Percentiles rank a stretch among this genome's conserved stretches.
Conservation (phyloP, 768 basidiomycete genomes). For the Paxillus rubicundulus region DNA sequence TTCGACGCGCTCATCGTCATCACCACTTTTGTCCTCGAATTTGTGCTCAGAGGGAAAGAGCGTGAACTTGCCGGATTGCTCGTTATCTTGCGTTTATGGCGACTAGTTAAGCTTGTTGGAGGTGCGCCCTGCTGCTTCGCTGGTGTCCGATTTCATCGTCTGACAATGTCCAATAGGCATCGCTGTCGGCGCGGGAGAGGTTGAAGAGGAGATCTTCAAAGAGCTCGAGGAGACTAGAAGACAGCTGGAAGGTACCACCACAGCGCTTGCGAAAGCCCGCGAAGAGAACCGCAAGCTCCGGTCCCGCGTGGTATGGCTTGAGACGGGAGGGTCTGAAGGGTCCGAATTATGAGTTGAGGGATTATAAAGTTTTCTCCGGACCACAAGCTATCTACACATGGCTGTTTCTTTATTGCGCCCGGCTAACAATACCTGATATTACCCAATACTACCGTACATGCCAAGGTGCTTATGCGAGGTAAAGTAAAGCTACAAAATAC, state of each 20-base stretch:
- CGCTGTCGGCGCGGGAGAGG: conserved; percentile 70
- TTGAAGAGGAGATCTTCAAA: conserved; percentile 54
- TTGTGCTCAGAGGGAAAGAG: conserved; percentile 63
- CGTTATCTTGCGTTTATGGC: conserved; percentile 75
- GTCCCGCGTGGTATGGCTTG: conserved; percentile 35
- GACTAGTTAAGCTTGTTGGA: conserved; percentile 72
- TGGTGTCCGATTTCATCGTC: not conserved
- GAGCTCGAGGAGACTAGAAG: conserved; percentile 48
- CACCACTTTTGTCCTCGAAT: conserved; percentile 71
- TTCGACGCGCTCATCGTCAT: conserved; percentile 74
- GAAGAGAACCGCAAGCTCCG: conserved; percentile 57
- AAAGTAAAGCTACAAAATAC: not conserved
- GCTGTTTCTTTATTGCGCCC: not conserved
- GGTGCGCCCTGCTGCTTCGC: conserved; percentile 32
- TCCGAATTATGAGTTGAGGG: conserved; percentile 26
- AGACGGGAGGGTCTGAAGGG: conserved; percentile 34
- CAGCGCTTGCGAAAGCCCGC: conserved; percentile 43
- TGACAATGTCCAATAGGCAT: conserved; percentile 47
- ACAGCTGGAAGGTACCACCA: conserved; percentile 44
- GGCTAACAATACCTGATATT: conserved; percentile 2
- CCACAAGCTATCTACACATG: no score
- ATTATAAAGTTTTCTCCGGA: not conserved
- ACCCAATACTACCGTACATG: conserved; percentile 3
- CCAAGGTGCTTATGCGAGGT: not conserved
- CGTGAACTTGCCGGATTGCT: conserved; percentile 70